Base-by-base conservation (phyloP, 768 basidiomycete genomes). In the Trametes elegans region DNA sequence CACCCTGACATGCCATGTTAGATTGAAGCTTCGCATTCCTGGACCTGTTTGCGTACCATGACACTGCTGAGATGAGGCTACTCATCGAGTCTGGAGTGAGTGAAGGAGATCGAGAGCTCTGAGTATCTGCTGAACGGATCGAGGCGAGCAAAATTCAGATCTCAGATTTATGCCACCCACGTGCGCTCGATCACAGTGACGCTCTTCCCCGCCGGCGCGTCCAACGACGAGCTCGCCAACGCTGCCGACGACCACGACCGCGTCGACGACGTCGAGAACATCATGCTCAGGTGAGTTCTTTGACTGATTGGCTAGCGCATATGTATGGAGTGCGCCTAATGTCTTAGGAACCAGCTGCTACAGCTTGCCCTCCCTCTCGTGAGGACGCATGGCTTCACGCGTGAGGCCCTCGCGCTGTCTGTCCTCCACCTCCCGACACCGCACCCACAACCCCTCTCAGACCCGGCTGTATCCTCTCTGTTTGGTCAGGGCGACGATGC, bases 401-500 rank as follows among this genome's bases (percentile, higher is more conserved):
- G 90, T 18, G 75, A 82, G 26, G 77, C 88, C 0, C 76, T 92
- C 9, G 78, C 88, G 3, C 79, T 73, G 43, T 83, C 89, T 19
- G 88, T 79, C 7, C 75, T 88, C 4, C 66, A 73, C 2, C 73
- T 88, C 2, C 79, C 82, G 6, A 51, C 66, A 26, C 73, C 76
- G 1, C 84, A 83, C 62, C 21, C 76, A 1, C 71, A 78, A 51
- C 88, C 87, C 7, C 80, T 93, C 19, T 79, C 84, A 0, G 89
- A 92, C 53, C 71, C 75, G 0, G 85, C 88, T 0, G 79, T 93
- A 19, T 80, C 85, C 2, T 78, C 86, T 6, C 73, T 93, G 6
- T 93, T 92, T 70, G 90, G 90, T 7, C 61, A 65, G 13, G 90
- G 85, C 21, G 82, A 88, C 52, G 68, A 80, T 27, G 88, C 90